Evolutionary conservation across 768 basidiomycete species (phyloP).

Genomic region (Lanmaoa rubissima): DNA sequence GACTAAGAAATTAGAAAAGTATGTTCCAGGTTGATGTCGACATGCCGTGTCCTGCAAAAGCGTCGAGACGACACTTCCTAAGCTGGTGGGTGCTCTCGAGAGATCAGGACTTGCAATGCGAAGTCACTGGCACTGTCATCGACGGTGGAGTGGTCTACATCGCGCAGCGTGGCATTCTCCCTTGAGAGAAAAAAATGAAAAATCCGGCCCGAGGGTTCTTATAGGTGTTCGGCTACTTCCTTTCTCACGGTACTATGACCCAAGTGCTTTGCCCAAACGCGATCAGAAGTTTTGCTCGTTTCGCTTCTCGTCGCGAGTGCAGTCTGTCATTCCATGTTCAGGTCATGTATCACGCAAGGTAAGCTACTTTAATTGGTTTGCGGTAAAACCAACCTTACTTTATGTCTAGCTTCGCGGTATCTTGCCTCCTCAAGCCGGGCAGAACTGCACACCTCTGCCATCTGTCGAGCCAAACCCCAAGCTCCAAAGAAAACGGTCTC

Average conservation of each 20-base stretch:
- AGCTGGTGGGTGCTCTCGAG: conserved; percentile 53
- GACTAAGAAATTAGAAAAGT: neutral
- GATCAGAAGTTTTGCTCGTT: conserved; percentile 2
- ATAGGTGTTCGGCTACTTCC: conserved; percentile 11
- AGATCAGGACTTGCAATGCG: conserved; percentile 48
- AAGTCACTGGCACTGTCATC: conserved; percentile 66
- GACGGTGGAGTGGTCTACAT: conserved; percentile 49
- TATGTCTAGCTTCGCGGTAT: conserved; percentile 33
- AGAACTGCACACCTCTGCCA: conserved; percentile 49
- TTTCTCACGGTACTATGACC: conserved; percentile 40
- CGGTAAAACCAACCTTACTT: neutral
- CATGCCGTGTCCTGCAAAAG: conserved; percentile 55
- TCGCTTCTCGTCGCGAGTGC: neutral
- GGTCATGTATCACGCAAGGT: conserved; percentile 23
- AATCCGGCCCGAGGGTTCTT: conserved; percentile 11
- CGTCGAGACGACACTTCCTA: conserved; percentile 66
- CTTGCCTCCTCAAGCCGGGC: conserved; percentile 42
- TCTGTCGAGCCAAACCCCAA: conserved; percentile 38
- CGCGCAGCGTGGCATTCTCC: conserved; percentile 68
- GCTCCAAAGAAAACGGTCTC: conserved; percentile 40
- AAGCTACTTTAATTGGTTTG: neutral
- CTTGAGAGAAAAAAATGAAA: conserved; percentile 31
- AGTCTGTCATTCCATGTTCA: conserved; percentile 25
- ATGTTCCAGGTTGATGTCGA: conserved; percentile 60
- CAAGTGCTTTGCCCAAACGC: too few species aligned